These are phyloP conservation scores for Wickerhamomyces sp. DNA, from an alignment of 1,139 yeast genomes.

Conservation along the genomic window DNA sequence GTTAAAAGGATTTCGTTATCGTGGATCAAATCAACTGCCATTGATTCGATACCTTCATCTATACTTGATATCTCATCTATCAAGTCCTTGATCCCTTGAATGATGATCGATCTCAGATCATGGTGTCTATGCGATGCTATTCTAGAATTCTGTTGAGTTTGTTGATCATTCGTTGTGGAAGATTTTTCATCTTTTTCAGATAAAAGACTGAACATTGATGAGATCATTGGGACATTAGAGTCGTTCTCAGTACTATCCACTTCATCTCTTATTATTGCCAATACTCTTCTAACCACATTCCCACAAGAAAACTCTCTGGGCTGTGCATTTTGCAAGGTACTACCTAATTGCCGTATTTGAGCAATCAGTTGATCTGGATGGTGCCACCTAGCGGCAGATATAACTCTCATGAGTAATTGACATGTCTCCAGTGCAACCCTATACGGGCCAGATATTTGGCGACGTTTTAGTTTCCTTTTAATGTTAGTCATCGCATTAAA, in stretches of 20 bases:
- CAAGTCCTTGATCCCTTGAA: slow-evolving; percentile 90
- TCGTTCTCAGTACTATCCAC: slow-evolving; percentile 41
- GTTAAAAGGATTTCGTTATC: slow-evolving; percentile 89
- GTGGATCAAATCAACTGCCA: slow-evolving; percentile 91
- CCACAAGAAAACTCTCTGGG: slow-evolving; percentile 86
- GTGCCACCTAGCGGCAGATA: slow-evolving; percentile 87
- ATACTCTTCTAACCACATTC: slow-evolving; percentile 83
- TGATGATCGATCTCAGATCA: slow-evolving; percentile 82
- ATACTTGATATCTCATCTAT: slow-evolving; percentile 88
- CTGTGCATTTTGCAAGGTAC: slow-evolving; percentile 53
- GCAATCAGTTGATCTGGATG: slow-evolving; percentile 67
- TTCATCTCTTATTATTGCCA: slow-evolving; percentile 86
- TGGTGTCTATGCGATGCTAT: slow-evolving; percentile 37
- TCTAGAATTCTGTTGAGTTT: slow-evolving; percentile 21
- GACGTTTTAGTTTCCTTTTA: slow-evolving; percentile 51
- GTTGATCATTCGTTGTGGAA: slow-evolving; percentile 25
- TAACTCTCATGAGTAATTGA: slow-evolving; percentile 80
- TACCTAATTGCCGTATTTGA: slow-evolving; percentile 65
- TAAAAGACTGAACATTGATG: slow-evolving; percentile 85
- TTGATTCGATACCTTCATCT: slow-evolving; percentile 85
- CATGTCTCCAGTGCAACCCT: slow-evolving; percentile 84
- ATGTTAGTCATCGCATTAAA: slow-evolving; percentile 10
- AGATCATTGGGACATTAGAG: slow-evolving; percentile 50
- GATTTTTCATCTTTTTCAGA: slow-evolving; percentile 42
- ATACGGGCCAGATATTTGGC: slow-evolving; percentile 58